These are phyloP conservation scores for Globisporangium emineosum DNA, from an alignment of 352 stramenopile species.

Conservation along the genomic window DNA sequence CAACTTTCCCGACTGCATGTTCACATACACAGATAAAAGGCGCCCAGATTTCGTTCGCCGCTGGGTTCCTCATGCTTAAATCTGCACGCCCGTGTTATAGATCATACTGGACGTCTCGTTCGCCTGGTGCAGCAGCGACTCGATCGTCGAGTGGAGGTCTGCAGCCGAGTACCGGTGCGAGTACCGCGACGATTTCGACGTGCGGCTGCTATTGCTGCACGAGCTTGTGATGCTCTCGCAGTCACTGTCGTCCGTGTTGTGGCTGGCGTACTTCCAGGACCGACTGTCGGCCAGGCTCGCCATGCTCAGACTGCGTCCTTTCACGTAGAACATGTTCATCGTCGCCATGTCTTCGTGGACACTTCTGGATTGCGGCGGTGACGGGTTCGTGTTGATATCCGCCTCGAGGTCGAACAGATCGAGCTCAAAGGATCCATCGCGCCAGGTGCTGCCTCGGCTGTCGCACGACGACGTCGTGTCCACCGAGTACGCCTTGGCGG, in stretches of 20 bases:
- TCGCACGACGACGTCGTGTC: slow-evolving; percentile 55
- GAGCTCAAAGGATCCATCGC: slow-evolving; percentile 51
- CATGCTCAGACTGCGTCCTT: slow-evolving; percentile 32
- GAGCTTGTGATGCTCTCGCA: slow-evolving; percentile 51
- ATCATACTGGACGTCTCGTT: slow-evolving; percentile 66
- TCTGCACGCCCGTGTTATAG: slow-evolving; percentile 20
- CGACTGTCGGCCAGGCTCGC: slow-evolving; percentile 22
- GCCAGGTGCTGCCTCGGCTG: slow-evolving; percentile 51
- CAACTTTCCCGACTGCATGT: not conserved
- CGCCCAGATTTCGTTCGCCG: not conserved
- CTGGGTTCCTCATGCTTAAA: not conserved
- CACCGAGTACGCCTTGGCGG: slow-evolving; percentile 46
- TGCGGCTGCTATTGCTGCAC: slow-evolving; percentile 28
- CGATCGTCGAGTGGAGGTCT: slow-evolving; percentile 70
- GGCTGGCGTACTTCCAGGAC: slow-evolving; percentile 32
- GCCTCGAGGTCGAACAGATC: slow-evolving; percentile 59
- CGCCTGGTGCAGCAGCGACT: slow-evolving; percentile 65
- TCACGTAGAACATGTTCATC: slow-evolving; percentile 29
- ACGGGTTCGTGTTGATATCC: slow-evolving; percentile 32
- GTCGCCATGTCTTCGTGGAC: slow-evolving; percentile 24
- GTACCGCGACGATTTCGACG: slow-evolving; percentile 32
- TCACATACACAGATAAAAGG: not conserved
- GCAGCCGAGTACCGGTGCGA: slow-evolving; percentile 47
- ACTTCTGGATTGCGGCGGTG: slow-evolving; percentile 26
- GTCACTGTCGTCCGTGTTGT: slow-evolving; percentile 32